phyloP scores from a whole-genome alignment of 768 basidiomycete genomes.

The Termitomyces sp. region DNA sequence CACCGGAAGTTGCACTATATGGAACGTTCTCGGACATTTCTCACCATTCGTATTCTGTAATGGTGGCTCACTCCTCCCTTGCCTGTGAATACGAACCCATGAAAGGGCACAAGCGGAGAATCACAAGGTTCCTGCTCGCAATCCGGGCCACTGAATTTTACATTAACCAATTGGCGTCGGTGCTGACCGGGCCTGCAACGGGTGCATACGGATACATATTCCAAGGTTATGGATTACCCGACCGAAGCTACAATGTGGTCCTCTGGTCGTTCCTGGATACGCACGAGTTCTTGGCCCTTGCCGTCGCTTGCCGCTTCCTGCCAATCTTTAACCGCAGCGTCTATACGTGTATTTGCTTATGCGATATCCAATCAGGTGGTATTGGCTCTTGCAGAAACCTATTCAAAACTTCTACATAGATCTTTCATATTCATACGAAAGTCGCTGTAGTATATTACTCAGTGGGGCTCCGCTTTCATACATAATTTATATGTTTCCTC shows the following conservation, averaged over 20 bases:
- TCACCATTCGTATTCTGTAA: background rate
- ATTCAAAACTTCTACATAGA: background rate
- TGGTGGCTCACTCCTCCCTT: background rate
- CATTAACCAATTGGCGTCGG: background rate
- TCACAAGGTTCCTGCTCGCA: background rate
- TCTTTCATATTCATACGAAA: background rate
- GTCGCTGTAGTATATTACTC: background rate
- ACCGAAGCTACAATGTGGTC: background rate
- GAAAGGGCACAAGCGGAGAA: background rate
- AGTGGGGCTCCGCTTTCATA: background rate
- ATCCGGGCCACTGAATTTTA: background rate
- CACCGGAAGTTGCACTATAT: background rate
- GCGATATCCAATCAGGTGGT: background rate
- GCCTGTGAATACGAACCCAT: background rate
- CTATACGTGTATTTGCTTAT: background rate
- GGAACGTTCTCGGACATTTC: background rate
- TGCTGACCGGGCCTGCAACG: background rate
- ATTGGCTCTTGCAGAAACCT: background rate
- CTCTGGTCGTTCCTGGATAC: background rate
- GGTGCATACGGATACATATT: background rate
- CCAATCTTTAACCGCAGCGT: background rate
- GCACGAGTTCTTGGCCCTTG: background rate
- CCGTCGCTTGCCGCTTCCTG: background rate
- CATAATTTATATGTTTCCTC: background rate
- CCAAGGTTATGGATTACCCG: background rate